Evolutionary conservation across 306 rosid genomes (phyloP).

Genomic region (Lathyrus aphaca): DNA sequence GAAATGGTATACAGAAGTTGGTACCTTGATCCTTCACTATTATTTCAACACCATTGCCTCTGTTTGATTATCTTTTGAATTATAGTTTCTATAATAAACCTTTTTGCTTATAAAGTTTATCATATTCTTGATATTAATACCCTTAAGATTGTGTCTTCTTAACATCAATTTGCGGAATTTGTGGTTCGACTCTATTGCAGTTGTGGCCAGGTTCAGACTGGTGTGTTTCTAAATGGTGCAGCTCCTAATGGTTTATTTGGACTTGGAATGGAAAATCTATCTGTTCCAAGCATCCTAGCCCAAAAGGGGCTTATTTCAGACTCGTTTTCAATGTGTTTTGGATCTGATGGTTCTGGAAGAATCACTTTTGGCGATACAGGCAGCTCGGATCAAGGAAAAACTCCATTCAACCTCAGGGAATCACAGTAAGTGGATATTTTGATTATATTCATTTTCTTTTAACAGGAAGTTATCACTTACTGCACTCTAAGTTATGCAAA

Average conservation of each 20-base stretch:
- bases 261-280: slow-evolving; percentile 68
- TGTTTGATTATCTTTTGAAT: slow-evolving; percentile 30
- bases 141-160: slow-evolving; percentile 20
- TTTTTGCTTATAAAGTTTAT: slow-evolving; percentile 9
- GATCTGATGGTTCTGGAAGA: slow-evolving; percentile 62
- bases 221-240: slow-evolving; percentile 60
- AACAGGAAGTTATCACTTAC: slow-evolving; percentile 31
- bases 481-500: slow-evolving; percentile 14
- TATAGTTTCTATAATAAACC: background rate
- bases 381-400: slow-evolving; percentile 60
- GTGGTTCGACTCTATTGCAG: slow-evolving; percentile 50
- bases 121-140: background rate
- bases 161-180: background rate
- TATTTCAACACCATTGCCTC: background rate
- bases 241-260: slow-evolving; percentile 95
- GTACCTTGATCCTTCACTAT: slow-evolving; percentile 2
- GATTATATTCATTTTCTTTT: slow-evolving; percentile 22
- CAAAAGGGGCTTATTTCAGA: slow-evolving; percentile 59
- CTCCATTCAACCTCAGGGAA: slow-evolving; percentile 58
- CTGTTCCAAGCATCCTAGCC: slow-evolving; percentile 85
- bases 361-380: slow-evolving; percentile 86
- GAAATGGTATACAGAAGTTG: background rate
- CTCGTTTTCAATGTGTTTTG: slow-evolving; percentile 94
- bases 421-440: slow-evolving; percentile 52
- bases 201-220: slow-evolving; percentile 83